Conservation (phyloP, 2,329 filamentous ascomycete species). For the Colletotrichum simmondsii region DNA sequence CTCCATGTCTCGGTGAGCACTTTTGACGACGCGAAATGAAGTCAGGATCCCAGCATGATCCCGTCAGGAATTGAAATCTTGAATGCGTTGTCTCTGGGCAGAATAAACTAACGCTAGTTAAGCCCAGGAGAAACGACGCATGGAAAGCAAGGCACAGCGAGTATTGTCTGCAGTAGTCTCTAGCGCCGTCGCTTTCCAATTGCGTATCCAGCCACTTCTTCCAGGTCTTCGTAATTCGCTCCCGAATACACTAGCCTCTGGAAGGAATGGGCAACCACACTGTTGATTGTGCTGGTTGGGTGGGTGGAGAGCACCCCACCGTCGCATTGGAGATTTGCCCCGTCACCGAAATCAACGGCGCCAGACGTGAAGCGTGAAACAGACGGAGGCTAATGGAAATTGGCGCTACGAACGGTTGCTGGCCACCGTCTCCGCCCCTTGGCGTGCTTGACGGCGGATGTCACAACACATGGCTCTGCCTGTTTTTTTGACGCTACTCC, state of each 20-base stretch:
- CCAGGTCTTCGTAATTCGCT: not conserved
- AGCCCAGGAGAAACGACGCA: not conserved
- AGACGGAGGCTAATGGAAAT: not conserved
- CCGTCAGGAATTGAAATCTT: constrained; percentile 4
- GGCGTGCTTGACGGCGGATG: constrained; percentile 21
- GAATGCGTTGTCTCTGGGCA: constrained; percentile 9
- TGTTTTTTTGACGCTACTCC: constrained; percentile 3
- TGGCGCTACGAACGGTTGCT: constrained; percentile 2
- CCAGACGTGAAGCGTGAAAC: constrained; percentile 17
- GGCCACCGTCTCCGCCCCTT: not conserved
- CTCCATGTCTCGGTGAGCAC: constrained; percentile 2
- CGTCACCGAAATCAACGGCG: constrained; percentile 3
- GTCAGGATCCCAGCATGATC: constrained; percentile 20
- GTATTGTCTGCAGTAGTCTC: constrained; percentile 23
- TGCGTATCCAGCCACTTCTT: constrained; percentile 9
- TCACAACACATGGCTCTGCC: not conserved
- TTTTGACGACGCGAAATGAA: constrained; percentile 15
- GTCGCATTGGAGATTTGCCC: not conserved
- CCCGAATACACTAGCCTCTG: constrained; percentile 5
- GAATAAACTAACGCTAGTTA: constrained; percentile 4
- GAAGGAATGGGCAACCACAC: constrained; percentile 4
- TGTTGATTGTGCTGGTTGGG: not conserved
- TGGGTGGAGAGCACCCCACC: constrained; percentile 19
- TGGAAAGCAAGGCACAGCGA: constrained; percentile 31
- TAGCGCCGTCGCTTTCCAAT: constrained; percentile 11